These are phyloP conservation scores for Colletotrichum spaethianum DNA, from an alignment of 2,329 filamentous ascomycete genomes.

Conservation along the genomic window DNA sequence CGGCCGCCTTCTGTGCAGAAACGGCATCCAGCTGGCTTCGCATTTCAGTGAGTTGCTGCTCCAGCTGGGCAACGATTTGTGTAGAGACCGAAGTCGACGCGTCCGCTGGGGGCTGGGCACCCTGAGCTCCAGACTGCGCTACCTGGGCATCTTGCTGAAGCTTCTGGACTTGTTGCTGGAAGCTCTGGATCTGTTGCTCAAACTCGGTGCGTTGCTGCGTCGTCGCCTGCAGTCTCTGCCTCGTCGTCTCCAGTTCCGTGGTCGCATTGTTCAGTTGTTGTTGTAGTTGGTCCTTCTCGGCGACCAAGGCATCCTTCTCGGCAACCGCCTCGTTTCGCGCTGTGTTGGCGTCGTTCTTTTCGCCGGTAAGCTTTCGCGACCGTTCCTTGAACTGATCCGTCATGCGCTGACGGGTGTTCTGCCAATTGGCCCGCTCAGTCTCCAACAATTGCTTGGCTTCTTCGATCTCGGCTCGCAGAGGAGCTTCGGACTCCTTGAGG, in stretches of 20 bases:
- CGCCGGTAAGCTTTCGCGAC: slow-evolving; percentile 67
- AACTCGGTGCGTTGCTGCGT: slow-evolving; percentile 52
- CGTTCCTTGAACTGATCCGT: slow-evolving; percentile 76
- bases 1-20: slow-evolving; percentile 75
- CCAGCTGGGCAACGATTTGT: slow-evolving; percentile 63
- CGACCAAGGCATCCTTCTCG: slow-evolving; percentile 61
- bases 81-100: slow-evolving; percentile 58
- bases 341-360: slow-evolving; percentile 66
- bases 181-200: slow-evolving; percentile 60
- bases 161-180: slow-evolving; percentile 58
- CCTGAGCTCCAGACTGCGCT: slow-evolving; percentile 56
- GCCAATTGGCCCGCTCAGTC: slow-evolving; percentile 69
- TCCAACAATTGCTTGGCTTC: slow-evolving; percentile 68
- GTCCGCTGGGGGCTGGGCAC: slow-evolving; percentile 47
- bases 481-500: slow-evolving; percentile 63
- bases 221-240: slow-evolving; percentile 51
- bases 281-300: slow-evolving; percentile 71
- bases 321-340: slow-evolving; percentile 68
- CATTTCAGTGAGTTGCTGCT: slow-evolving; percentile 63
- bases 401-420: slow-evolving; percentile 65
- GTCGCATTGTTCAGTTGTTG: slow-evolving; percentile 63
- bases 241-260: slow-evolving; percentile 68
- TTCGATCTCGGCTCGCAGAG: slow-evolving; percentile 67
- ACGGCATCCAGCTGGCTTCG: slow-evolving; percentile 76
- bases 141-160: slow-evolving; percentile 52